phyloP scores from a whole-genome alignment of 306 rosid genomes.

The Astragalus membranaceus region DNA sequence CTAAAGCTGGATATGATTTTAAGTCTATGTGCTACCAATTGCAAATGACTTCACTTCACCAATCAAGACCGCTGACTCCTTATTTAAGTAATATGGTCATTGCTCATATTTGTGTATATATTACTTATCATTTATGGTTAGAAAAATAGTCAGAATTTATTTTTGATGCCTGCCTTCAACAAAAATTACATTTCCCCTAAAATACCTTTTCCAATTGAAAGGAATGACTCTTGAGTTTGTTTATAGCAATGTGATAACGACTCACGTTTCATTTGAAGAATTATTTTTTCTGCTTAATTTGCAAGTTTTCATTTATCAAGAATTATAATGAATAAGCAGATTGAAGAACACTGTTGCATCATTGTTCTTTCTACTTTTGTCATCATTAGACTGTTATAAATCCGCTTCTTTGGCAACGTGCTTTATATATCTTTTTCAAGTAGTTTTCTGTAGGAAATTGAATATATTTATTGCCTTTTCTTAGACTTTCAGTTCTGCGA shows the following conservation, averaged over 20 bases:
- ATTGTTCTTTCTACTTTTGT: slow-evolving; percentile 3
- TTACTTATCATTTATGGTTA: not conserved
- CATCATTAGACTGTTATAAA: slow-evolving; percentile 3
- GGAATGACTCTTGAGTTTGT: not conserved
- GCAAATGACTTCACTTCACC: not conserved
- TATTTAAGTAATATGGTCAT: not conserved
- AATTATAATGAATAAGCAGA: not conserved
- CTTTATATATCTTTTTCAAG: slow-evolving; percentile 5
- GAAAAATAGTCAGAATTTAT: not conserved
- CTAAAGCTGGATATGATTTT: not conserved
- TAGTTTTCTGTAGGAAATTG: slow-evolving; percentile 11
- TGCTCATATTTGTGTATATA: slow-evolving; percentile 3
- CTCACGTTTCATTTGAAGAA: not conserved
- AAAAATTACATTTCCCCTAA: not conserved
- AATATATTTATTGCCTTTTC: slow-evolving; percentile 26
- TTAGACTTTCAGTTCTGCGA: slow-evolving; percentile 72
- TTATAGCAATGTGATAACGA: not conserved
- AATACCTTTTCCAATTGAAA: not conserved
- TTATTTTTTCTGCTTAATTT: not conserved
- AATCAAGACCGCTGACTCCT: not conserved
- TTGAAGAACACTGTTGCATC: slow-evolving; percentile 5
- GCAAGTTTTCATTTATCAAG: not conserved
- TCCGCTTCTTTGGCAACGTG: not conserved
- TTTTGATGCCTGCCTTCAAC: not conserved
- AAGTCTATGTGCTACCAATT: not conserved